phyloP scores from a whole-genome alignment of 176 grass and related monocot genomes.

The Puccinellia tenuiflora region DNA sequence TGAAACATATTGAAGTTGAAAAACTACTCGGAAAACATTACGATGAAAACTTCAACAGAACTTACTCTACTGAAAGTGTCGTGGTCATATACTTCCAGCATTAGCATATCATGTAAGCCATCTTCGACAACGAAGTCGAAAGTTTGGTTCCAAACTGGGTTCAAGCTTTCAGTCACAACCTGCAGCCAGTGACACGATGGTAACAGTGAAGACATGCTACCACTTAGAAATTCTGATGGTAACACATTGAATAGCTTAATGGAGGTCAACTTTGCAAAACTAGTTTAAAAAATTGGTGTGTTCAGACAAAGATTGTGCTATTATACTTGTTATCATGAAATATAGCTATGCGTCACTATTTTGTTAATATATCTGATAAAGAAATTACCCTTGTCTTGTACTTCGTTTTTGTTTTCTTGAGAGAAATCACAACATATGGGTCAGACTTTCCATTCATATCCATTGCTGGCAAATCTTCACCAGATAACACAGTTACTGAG shows the following conservation, averaged over 20 bases:
- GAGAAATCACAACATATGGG: slow-evolving; percentile 75
- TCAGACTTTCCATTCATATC: slow-evolving; percentile 88
- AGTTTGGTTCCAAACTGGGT: slow-evolving; percentile 84
- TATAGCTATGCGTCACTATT: not conserved
- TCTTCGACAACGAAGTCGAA: slow-evolving; percentile 96
- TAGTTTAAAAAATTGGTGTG: not conserved
- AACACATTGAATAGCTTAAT: not conserved
- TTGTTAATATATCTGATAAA: not conserved
- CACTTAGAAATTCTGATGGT: not conserved
- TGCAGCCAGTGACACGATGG: slow-evolving; percentile 26
- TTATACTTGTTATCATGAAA: not conserved
- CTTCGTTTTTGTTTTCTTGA: slow-evolving; percentile 93
- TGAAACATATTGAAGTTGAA: not conserved
- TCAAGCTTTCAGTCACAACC: slow-evolving; percentile 81
- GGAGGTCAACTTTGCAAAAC: not conserved
- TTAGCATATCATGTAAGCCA: slow-evolving; percentile 94
- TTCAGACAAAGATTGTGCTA: slow-evolving; percentile 11
- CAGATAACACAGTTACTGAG: slow-evolving; percentile 72
- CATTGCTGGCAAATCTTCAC: slow-evolving; percentile 85
- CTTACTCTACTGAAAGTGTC: slow-evolving; percentile 90
- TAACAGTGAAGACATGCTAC: not conserved
- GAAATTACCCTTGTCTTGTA: slow-evolving; percentile 88
- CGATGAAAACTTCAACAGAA: slow-evolving; percentile 1
- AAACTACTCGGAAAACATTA: not conserved
- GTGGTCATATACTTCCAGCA: slow-evolving; percentile 89